Evolutionary conservation across 2,329 filamentous ascomycete genomes (phyloP), one percentile per base, ranked within the genome.

Genomic region (Monilinia polystroma): DNA sequence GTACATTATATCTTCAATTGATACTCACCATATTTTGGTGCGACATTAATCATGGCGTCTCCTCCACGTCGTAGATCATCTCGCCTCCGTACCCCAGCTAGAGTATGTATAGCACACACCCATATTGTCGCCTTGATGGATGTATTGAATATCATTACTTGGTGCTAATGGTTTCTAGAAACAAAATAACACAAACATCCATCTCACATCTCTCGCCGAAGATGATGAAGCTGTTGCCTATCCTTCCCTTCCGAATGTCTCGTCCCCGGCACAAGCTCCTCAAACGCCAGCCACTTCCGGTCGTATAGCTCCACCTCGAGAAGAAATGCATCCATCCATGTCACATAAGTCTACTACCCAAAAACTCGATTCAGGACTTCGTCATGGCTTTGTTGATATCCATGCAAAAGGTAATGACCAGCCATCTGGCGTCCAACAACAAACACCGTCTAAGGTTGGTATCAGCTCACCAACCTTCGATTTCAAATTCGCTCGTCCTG

Each of bases 281-380:
- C 70, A 70, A 68, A 89, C 90, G 1, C 92, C 92, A 6, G 83
- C 82, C 52, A 85, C 86, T 51, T 84, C 83, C 18, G 87, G 87
- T 4, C 84, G 87, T 7, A 80, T 90, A 72, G 90, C 90, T 79
- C 90, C 92, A 32, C 81, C 89, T 58, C 84, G 84, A 70, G 87
- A 88, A 68, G 93, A 97, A 77, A 97, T 97, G 93, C 93, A 97
- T 76, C 94, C 94, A 11, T 91, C 90, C 80, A 91, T 90, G 76
- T 86, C 87, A 66, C 92, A 95, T 67, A 84, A 86, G 64, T 89
- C 83, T 70, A 93, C 90, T 29, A 90, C 87, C 69, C 91, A 90
- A 64, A 82, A 91, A 55, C 86, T 90, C 2, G 93, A 95, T 35
- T 92, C 93, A 14, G 92, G 90, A 7, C 82, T 95, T 54, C 87